These are phyloP conservation scores for Pestalotiopsis sp. DNA, from an alignment of 2,329 filamentous ascomycete genomes.

Conservation along the genomic window DNA sequence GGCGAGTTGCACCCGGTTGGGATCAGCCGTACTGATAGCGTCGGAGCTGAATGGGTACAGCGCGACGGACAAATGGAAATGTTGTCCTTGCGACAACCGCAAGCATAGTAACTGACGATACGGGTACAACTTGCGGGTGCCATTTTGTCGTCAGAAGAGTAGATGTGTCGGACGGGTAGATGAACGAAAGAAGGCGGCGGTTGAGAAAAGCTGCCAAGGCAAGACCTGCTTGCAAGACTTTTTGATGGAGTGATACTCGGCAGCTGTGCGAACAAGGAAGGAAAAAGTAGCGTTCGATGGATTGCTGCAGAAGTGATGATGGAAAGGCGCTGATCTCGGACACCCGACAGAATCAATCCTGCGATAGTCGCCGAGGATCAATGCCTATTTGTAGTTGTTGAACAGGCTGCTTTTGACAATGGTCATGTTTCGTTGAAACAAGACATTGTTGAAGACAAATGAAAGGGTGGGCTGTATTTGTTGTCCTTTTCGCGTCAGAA, in stretches of 20 bases:
- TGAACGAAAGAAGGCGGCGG: background rate
- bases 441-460: background rate
- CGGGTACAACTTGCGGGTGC: background rate
- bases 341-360: background rate
- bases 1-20: slow-evolving; percentile 1
- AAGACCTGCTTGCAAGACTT: slow-evolving; percentile 9
- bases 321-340: background rate
- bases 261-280: background rate
- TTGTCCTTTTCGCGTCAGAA: background rate
- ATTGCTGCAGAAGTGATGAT: background rate
- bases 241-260: background rate
- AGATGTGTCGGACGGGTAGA: background rate
- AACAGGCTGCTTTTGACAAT: background rate
- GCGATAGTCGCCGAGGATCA: background rate
- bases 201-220: background rate
- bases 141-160: background rate
- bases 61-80: background rate
- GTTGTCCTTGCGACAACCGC: slow-evolving; percentile 1
- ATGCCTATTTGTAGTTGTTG: background rate
- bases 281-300: background rate
- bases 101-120: slow-evolving; percentile 7
- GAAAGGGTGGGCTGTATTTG: background rate
- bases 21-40: background rate
- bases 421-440: background rate
- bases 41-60: background rate